These are phyloP conservation scores for Dactylellina sp. DNA, from an alignment of 2,329 filamentous ascomycete genomes.

Conservation along the genomic window DNA sequence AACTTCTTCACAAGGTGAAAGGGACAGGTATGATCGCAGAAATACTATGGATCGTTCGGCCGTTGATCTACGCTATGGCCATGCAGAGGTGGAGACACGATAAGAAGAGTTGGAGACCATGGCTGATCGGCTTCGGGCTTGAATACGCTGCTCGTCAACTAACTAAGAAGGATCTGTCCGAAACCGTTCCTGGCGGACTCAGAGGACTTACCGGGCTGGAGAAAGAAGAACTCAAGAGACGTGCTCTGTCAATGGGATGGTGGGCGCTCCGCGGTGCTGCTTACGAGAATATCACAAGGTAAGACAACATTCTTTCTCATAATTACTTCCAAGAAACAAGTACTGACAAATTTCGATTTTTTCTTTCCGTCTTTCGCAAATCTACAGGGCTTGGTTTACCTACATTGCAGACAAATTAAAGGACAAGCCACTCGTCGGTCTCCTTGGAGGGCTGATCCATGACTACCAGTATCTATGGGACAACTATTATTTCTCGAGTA, in stretches of 20 bases:
- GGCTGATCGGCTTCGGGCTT: conserved; percentile 84
- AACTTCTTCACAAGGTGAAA: conserved; percentile 83
- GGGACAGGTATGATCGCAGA: conserved; percentile 82
- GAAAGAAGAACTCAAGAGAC: conserved; percentile 85
- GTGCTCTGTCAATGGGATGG: conserved; percentile 92
- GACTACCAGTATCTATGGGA: conserved; percentile 99
- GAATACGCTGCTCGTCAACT: conserved; percentile 92
- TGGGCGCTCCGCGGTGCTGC: conserved; percentile 97
- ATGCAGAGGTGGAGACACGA: conserved; percentile 79
- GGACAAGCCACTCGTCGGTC: conserved; percentile 78
- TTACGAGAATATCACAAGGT: conserved; percentile 88
- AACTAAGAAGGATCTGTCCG: conserved; percentile 74
- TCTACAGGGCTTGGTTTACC: conserved; percentile 71
- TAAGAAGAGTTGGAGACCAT: conserved; percentile 88
- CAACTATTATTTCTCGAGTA: conserved; percentile 87
- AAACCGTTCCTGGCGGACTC: conserved; percentile 75
- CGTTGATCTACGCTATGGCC: conserved; percentile 85
- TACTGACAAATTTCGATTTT: conserved; percentile 56
- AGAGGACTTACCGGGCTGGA: conserved; percentile 85
- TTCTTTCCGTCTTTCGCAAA: conserved; percentile 1
- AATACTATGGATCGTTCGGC: conserved; percentile 89
- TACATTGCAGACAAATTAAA: conserved; percentile 77
- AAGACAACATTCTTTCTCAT: conserved; percentile 55
- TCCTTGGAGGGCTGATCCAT: conserved; percentile 86
- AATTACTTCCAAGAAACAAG: conserved; percentile 55